phyloP scores from a whole-genome alignment of 2,329 filamentous ascomycete species.

The Ceratocystis alfenasii region DNA sequence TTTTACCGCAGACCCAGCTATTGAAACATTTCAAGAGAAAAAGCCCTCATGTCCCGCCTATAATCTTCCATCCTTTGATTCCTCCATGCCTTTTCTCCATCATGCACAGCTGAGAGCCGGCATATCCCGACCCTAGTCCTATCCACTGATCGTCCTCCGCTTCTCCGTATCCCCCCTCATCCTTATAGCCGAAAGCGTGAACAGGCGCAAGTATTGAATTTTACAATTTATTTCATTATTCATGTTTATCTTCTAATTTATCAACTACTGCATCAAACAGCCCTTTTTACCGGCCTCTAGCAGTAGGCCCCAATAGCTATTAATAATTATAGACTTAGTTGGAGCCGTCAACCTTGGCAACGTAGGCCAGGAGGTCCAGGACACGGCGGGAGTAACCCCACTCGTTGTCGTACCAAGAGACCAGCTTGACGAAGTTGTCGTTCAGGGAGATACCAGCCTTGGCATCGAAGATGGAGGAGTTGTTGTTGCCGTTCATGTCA shows the following conservation, averaged over 20 bases:
- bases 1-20: no score
- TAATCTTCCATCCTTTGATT: no score
- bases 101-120: no score
- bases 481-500: conserved; percentile 82
- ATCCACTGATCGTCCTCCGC: no score
- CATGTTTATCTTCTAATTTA: conserved; percentile 17
- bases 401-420: conserved; percentile 99
- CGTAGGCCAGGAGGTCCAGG: conserved; percentile 66
- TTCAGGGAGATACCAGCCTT: conserved; percentile 99
- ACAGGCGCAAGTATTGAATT: conserved; percentile 11
- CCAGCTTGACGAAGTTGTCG: conserved; percentile 96
- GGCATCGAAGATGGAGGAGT: conserved; percentile 97
- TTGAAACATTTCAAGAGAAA: no score
- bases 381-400: conserved; percentile 98
- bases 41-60: no score
- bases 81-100: no score
- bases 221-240: conserved; percentile 21
- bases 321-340: conserved; percentile 31
- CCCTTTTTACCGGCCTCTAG: background rate
- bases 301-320: background rate
- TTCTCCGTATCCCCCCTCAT: no score
- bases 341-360: conserved; percentile 61
- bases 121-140: no score
- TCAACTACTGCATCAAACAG: background rate
- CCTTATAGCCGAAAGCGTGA: background rate